Evolutionary conservation across 208 protist species (phyloP).

Genomic region (Crithidia acanthocephali): DNA sequence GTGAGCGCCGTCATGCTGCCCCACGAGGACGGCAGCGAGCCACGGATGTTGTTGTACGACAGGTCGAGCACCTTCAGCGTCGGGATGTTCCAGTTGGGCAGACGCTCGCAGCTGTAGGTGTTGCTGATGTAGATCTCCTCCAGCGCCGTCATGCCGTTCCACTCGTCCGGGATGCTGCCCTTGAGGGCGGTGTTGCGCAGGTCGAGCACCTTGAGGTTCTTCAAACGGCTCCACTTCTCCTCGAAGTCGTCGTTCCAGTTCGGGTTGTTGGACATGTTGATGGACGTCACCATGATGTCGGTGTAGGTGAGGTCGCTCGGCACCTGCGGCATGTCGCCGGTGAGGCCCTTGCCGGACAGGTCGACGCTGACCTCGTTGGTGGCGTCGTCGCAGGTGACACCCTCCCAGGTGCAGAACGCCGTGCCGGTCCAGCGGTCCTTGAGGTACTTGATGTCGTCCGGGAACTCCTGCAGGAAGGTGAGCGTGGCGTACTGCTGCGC

Average conservation of each 20-base stretch:
- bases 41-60: slow-evolving; percentile 20
- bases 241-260: slow-evolving; percentile 4
- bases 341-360: slow-evolving; percentile 14
- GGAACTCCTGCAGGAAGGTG: slow-evolving; percentile 4
- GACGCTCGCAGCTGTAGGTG: slow-evolving; percentile 2
- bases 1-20: slow-evolving; percentile 12
- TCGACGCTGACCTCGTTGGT: slow-evolving; percentile 17
- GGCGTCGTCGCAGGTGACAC: slow-evolving; percentile 27
- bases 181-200: slow-evolving; percentile 9
- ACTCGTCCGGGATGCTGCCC: slow-evolving; percentile 11
- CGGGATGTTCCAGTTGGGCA: slow-evolving; percentile 20
- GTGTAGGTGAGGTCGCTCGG: not conserved
- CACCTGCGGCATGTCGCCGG: slow-evolving; percentile 11
- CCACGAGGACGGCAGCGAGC: slow-evolving; percentile 16
- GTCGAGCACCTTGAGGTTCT: not conserved
- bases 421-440: slow-evolving; percentile 7
- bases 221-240: slow-evolving; percentile 4
- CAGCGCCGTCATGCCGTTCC: slow-evolving; percentile 5
- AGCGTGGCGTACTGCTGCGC: not conserved
- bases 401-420: slow-evolving; percentile 28
- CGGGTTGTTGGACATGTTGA: slow-evolving; percentile 31
- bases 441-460: not conserved
- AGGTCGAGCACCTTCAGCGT: slow-evolving; percentile 20
- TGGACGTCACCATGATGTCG: slow-evolving; percentile 12
- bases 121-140: slow-evolving; percentile 5